These are phyloP conservation scores for Paramecium sonneborni DNA, from an alignment of 73 alveolate genomes.

Conservation along the genomic window DNA sequence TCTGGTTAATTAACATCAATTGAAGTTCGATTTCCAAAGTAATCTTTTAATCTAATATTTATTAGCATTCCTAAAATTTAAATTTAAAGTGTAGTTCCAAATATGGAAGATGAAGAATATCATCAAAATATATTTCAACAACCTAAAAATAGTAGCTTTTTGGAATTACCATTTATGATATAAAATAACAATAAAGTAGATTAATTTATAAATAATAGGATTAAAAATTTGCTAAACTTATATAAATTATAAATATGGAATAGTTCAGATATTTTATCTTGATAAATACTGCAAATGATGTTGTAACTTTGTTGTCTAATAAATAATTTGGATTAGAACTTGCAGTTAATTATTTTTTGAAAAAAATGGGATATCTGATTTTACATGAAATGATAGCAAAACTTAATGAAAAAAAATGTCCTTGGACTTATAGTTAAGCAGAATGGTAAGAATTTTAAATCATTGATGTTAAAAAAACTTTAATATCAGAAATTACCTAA, in stretches of 20 bases:
- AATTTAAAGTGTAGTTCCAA: not conserved
- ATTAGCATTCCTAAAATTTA: not conserved
- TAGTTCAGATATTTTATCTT: not conserved
- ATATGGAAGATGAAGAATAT: no score
- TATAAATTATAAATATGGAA: not conserved
- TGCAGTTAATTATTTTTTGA: not conserved
- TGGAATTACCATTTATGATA: not conserved
- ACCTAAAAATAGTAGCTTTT: not conserved
- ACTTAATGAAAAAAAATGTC: not conserved
- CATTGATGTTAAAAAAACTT: not conserved
- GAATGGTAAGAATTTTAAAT: not conserved
- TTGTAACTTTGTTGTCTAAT: not conserved
- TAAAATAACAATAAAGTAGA: not conserved
- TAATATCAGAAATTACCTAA: not conserved
- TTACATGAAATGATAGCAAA: not conserved
- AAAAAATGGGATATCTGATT: not conserved
- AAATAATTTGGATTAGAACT: not conserved
- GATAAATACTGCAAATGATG: not conserved
- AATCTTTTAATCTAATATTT: no score
- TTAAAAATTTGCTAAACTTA: not conserved
- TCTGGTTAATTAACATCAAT: no score
- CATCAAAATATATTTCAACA: no score
- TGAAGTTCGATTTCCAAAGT: no score
- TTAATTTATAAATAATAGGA: not conserved
- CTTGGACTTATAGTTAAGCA: not conserved